Base-by-base conservation (phyloP, 345 rosid genomes). In the Adansonia digitata region DNA sequence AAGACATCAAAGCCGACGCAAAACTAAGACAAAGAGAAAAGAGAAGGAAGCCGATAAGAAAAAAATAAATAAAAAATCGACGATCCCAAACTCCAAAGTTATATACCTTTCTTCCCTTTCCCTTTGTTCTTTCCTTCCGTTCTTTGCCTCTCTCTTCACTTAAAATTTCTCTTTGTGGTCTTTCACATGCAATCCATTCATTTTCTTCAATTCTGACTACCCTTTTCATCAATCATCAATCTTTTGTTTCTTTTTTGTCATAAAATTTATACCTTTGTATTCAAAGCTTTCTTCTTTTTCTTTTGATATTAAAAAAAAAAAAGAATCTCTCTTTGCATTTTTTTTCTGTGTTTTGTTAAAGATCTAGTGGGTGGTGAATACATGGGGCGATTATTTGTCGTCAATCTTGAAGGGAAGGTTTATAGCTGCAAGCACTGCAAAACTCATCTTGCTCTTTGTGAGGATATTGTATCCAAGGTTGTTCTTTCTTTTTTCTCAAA, bases 311-410 rank as follows among this genome's bases (percentile, higher is more conserved):
- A 10, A 2, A 1, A 31, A 31, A 52, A 46, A 82, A 67, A 79
- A 27, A 52, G 69, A 69, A 60, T 35, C 37, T 40, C 42, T 56
- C 14, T 57, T 65, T 61, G n/a, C 17, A 17, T 46, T 27, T 29
- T 8, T 46, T 20, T 40, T 64, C 39, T 64, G 39, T 31, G 14
- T 65, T 46, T 43, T 66, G 43, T 35, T n/a, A 20, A 72, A 55
- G 85, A 82, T 75, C 79, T 64, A 74, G 60, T 70, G 42, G n/a
- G 49, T 53, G 77, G 73, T 27, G 79, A 77, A 76, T 55, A 83
- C 71, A 95, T 95, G 99, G 99, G 99, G 84, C 91, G 96, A 87
- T 48, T 95, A 77, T 95, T 91, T 83, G 83, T 87, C 79, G 97
- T 90, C 84, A 80, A 72, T 81, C 97, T 95, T 7, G 97, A 95